phyloP scores from a whole-genome alignment of 352 stramenopile species.

The Pythium chondricola region DNA sequence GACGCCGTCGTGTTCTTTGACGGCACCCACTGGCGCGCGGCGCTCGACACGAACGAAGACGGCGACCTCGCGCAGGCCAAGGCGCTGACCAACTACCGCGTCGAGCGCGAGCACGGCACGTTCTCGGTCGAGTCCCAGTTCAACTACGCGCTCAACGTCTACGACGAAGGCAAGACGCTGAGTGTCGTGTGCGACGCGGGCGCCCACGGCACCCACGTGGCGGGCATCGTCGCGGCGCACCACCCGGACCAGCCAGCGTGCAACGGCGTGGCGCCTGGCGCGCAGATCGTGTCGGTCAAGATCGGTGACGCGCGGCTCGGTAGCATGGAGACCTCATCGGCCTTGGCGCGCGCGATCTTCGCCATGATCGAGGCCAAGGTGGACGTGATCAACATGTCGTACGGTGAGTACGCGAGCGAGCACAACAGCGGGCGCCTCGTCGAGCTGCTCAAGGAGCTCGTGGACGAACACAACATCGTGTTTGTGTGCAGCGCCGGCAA shows the following conservation, averaged over 20 bases:
- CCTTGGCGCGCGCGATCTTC: constrained; percentile 87
- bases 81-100: constrained; percentile 72
- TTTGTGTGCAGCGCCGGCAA: constrained; percentile 95
- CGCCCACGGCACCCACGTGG: constrained; percentile 94
- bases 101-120: constrained; percentile 75
- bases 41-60: constrained; percentile 79
- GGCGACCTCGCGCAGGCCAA: constrained; percentile 73
- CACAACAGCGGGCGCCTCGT: constrained; percentile 88
- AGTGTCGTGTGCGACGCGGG: constrained; percentile 92
- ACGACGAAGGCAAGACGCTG: constrained; percentile 89
- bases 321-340: constrained; percentile 92
- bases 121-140: constrained; percentile 90
- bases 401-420: constrained; percentile 90
- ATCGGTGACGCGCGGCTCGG: constrained; percentile 93
- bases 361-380: constrained; percentile 82
- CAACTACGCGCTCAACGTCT: constrained; percentile 95
- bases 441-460: constrained; percentile 86
- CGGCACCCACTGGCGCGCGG: constrained; percentile 62
- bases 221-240: constrained; percentile 91
- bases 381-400: constrained; percentile 97
- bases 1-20: constrained; percentile 91
- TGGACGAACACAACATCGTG: constrained; percentile 89
- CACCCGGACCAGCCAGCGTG: constrained; percentile 79
- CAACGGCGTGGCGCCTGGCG: constrained; percentile 91
- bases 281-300: constrained; percentile 92